Evolutionary conservation across 2,329 filamentous ascomycete species (phyloP), one percentile per base, ranked within the genome.

Genomic region (Aspergillus brunneoviolaceus): DNA sequence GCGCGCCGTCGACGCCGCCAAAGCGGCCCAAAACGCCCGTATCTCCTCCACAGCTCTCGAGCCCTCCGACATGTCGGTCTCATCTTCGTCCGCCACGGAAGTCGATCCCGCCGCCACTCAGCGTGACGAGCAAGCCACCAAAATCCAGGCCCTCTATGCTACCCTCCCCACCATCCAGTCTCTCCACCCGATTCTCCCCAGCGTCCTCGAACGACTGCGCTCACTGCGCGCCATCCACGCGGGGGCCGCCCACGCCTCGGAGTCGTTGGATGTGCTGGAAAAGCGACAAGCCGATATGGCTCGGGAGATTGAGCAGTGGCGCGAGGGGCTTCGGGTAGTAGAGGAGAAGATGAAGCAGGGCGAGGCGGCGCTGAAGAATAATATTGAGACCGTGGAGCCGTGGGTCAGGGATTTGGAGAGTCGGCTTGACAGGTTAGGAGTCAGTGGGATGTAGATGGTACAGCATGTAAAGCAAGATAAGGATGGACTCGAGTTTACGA

Each of bases 111-210:
- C 81, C 19, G 79, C 73, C 9, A 73, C 79, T 3, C 67, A 77
- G 1, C 70, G 78, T 4, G 77, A 78, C 9, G 92, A 96, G 68
- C 90, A 96, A 68, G 84, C 87, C 47, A 84, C 90, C 56, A 96
- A 96, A 74, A 90, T 99, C 73, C 95, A 96, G 65, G 91, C 93
- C 1, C 84, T 99, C 5, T 97, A 97, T 76, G 89, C 90, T 1
- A 91, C 92, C 3, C 80, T 99, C 16, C 89, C 92, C 1, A 95
- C 91, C 0, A 95, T 99, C 60, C 92, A 96, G 76, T 90, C 84
- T 59, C 82, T 99, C 7, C 85, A 91, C 5, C 95, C 95, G 1
- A 82, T 96, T 19, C 83, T 99, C 4, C 94, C 95, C 1, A 86
- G 91, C 5, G 82, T 98, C 10, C 82, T 99, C 11, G 92, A 97